phyloP scores from a whole-genome alignment of 2,329 filamentous ascomycete species.

The Hypoxylon sp. region DNA sequence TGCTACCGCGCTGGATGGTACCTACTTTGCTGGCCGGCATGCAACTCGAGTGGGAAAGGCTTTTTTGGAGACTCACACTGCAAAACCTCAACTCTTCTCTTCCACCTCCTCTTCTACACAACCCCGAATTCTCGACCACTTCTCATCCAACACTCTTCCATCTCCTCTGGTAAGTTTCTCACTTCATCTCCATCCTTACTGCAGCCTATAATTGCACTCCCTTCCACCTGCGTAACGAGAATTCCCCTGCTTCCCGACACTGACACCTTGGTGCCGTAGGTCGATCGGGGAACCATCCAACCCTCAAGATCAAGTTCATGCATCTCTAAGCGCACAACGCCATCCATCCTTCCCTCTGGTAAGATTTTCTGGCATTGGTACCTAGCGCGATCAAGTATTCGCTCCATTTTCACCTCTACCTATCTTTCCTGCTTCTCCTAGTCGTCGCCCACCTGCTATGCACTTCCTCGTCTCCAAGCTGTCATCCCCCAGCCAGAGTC shows the following conservation, averaged over 20 bases:
- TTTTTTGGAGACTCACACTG: constrained; percentile 52
- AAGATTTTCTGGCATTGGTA: constrained; percentile 54
- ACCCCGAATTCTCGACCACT: constrained; percentile 43
- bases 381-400: constrained; percentile 57
- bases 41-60: constrained; percentile 50
- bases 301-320: constrained; percentile 52
- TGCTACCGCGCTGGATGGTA: constrained; percentile 15
- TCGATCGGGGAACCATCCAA: constrained; percentile 49
- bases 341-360: constrained; percentile 55
- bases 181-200: constrained; percentile 42
- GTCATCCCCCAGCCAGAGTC: constrained; percentile 41
- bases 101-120: constrained; percentile 55
- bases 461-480: constrained; percentile 29
- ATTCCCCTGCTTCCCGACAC: constrained; percentile 34
- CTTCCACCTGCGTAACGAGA: constrained; percentile 23
- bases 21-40: constrained; percentile 41
- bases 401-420: constrained; percentile 44
- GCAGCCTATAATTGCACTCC: constrained; percentile 17
- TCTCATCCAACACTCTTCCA: constrained; percentile 48
- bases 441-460: constrained; percentile 35
- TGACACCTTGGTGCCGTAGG: constrained; percentile 45
- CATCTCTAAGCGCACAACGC: constrained; percentile 54
- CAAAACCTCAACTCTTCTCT: constrained; percentile 55
- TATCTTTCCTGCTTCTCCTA: constrained; percentile 37
- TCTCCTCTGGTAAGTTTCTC: constrained; percentile 47